Base-by-base conservation (phyloP, 169 alveolate genomes). In the Cyclospora cayetanensis region DNA sequence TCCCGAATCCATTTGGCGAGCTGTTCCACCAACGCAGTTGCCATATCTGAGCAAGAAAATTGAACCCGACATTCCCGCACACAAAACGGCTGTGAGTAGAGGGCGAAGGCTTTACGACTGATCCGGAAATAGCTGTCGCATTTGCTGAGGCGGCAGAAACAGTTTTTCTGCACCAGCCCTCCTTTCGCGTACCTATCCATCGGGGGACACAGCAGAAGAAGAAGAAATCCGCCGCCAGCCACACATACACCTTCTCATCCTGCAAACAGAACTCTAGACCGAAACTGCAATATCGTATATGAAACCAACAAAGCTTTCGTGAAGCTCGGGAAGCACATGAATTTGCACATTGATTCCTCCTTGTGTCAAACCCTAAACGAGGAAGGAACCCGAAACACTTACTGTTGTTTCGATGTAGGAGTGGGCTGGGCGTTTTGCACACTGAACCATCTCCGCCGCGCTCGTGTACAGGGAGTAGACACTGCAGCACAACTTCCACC, bases 201-300 rank as follows among this genome's bases (percentile, higher is more conserved):
- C 90, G 9, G 25, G 94, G 94, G 46, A 82, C 89, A 60, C 90
- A 79, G 72, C 76, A 37, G 41, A 79, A 91, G 63, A 91, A 63
- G 46, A 79, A 90, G 84, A 80, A 91, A 25, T 91, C 94, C 42
- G 37, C 43, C 41, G 91, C 82, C 53, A 60, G 83, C 94, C 94
- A 91, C 41, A 91, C 90, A 80, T 80, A 91, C 39, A 72, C 91
- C 41, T 46, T 60, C 34, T 91, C 91, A 39, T 77, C 72, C 94
- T 91, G 76, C 39, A 42, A 9, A 27, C 74, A 4, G n/a, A 31
- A 35, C 46, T 70, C 35, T 35, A 25, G 43, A 41, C 65, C 18
- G 53, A 18, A 1, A 20, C 82, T 18, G 15, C 52, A 37, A 12
- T 12, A 46, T 22, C 31, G 5, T 18, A 12, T 20, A 29, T 34